Evolutionary conservation across 495 filamentous ascomycete genomes (phyloP), one percentile per base, ranked within the genome.

Genomic region (Xylaria nigripes): DNA sequence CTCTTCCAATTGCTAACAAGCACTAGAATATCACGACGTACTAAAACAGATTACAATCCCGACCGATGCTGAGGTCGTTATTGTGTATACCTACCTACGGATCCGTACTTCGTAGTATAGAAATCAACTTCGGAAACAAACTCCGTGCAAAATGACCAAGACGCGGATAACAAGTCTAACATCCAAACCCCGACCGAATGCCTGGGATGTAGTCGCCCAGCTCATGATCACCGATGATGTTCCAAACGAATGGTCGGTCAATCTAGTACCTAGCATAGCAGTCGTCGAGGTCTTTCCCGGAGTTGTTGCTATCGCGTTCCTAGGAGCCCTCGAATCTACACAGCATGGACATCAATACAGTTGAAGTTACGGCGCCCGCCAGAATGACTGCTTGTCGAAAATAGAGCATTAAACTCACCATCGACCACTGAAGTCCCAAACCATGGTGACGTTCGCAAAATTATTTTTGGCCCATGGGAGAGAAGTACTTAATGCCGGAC

Each of bases 221-320:
- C 58, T 84, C 32, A 83, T 84, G 80, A 80, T 84, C 34, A 79
- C 81, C 1, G 81, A 84, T 62, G 81, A 79, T 24, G 75, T 84
- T n/a, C 76, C 72, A 36, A 76, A 81, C 45, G 81, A 36, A 81
- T 83, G 68, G 72, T 84, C 6, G 79, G 75, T 7, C 62, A 83
- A 18, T 81, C 81, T 0, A 77, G 72, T 7, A n/a, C n/a, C n/a
- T n/a, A 76, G 71, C 2, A 62, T 82, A 2, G 76, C 79, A 1
- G 70, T 73, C 2, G 76, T 84, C 15, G 81, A 81, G 6, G 59
- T 84, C 34, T 71, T 82, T 3, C 80, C 81, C 7, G 79, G 78
- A 22, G 58, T 72, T 22, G 61, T 74, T 3, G 59, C 74, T 45
- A 71, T 75, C 41, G 24, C 72, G 12, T 66, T 67, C 34, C 57